Base-by-base conservation (phyloP, 805 yeast genomes). In the Lipomyces oligophaga region DNA sequence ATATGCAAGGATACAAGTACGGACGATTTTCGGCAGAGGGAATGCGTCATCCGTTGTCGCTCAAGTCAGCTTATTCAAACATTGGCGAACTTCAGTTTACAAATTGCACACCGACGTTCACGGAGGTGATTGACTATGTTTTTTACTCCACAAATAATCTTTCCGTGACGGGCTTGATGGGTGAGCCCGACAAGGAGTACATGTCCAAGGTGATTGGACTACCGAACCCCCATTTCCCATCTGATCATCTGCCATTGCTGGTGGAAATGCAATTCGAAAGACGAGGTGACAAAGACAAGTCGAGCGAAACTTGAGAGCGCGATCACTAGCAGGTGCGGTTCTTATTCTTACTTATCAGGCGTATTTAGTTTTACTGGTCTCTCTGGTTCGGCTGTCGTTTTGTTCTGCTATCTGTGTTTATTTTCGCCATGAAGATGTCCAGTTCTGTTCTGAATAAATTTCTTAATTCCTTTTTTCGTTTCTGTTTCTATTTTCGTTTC, bases 31-130 rank as follows among this genome's bases (percentile, higher is more conserved):
- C 97, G 2, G 85, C 83, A 35, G 88, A 83, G 53, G 96, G 96
- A 8, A 86, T 88, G 70, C 70, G 76, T 18, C 96, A 90, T 65
- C 77, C 77, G 37, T 80, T 93, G 68, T 77, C 84, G 57, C 71
- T 93, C 66, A 85, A 80, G 64, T 85, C 95, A 6, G 85, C 96
- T 3, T 93, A 93, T 64, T 80, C 83, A 34, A 74, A 77, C 53
- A 77, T 89, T 61, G 89, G 89, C 21, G 97, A 93, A 66, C 74
- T 93, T 51, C 95, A 96, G 36, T 90, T 90, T 65, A 90, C 99
- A 5, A 93, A 93, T 67, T 83, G 81, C 67, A 82, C 97, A 0
- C 98, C 99, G 22, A 80, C 83, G 28, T 93, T 93, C 68, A 87
- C 94, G 1, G 88, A 87, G 61, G 89, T 82, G 33, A 86, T 93